Conservation (phyloP, 2,329 filamentous ascomycete genomes). For the Lasiodiplodia sp. region DNA sequence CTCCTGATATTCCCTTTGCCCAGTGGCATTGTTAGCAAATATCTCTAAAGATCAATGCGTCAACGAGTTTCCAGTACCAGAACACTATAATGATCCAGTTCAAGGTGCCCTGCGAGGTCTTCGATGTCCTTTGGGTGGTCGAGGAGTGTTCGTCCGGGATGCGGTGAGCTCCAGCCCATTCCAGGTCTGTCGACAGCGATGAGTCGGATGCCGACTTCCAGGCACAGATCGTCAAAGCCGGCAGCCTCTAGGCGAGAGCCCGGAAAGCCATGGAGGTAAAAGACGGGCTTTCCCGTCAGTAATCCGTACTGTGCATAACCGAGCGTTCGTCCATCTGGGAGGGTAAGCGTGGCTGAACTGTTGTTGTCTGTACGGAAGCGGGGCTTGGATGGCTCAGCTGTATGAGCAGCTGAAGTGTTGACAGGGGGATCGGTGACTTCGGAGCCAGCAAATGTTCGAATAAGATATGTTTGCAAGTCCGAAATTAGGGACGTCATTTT, state of each 20-base stretch:
- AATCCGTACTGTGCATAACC: slow-evolving; percentile 46
- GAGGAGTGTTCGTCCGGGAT: slow-evolving; percentile 35
- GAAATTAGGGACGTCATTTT: not conserved
- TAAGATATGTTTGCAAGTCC: not conserved
- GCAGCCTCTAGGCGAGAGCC: slow-evolving; percentile 42
- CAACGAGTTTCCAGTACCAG: slow-evolving; percentile 33
- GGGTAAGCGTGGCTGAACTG: slow-evolving; percentile 40
- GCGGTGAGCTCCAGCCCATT: slow-evolving; percentile 39
- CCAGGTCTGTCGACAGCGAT: slow-evolving; percentile 41
- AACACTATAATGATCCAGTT: slow-evolving; percentile 36
- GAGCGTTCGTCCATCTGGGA: slow-evolving; percentile 46
- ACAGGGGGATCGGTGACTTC: not conserved
- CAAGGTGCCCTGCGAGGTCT: slow-evolving; percentile 35
- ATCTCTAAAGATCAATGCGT: not conserved
- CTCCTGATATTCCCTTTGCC: slow-evolving; percentile 42
- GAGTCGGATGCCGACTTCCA: slow-evolving; percentile 37
- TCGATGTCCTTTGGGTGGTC: slow-evolving; percentile 39
- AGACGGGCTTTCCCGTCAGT: slow-evolving; percentile 37
- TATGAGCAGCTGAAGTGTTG: not conserved
- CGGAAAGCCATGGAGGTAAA: slow-evolving; percentile 43
- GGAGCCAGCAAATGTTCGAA: slow-evolving; percentile 1
- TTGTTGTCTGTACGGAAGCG: slow-evolving; percentile 35
- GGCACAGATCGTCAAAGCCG: slow-evolving; percentile 35
- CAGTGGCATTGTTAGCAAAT: slow-evolving; percentile 21
- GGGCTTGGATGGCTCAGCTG: slow-evolving; percentile 16